phyloP scores from a whole-genome alignment of 2,329 filamentous ascomycete species.

The Metarhizium brunneum region DNA sequence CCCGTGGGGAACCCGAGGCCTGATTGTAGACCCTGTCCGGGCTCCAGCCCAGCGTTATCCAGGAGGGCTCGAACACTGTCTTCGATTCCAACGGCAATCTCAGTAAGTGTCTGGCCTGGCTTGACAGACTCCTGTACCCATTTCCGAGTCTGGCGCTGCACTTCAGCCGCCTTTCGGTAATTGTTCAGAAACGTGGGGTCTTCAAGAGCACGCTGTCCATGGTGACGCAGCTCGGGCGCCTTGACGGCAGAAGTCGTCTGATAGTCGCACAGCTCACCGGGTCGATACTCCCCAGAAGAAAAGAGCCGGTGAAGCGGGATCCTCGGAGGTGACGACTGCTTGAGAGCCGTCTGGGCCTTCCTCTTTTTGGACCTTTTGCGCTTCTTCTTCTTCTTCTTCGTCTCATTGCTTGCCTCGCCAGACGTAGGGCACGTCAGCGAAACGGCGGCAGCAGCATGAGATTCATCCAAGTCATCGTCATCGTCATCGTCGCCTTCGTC shows the following conservation, averaged over 20 bases:
- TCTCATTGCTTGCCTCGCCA: too few relatives aligned
- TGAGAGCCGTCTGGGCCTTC: conserved; percentile 2
- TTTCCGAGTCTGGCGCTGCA: conserved; percentile 71
- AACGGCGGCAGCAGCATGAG: not conserved
- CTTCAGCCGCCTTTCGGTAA: conserved; percentile 70
- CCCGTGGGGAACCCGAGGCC: conserved; percentile 81
- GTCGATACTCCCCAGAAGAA: conserved; percentile 16
- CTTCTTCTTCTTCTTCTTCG: too few relatives aligned
- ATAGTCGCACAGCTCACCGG: conserved; percentile 8
- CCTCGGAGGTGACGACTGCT: conserved; percentile 24
- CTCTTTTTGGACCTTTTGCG: not conserved
- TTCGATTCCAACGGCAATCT: conserved; percentile 75
- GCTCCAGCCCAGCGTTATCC: conserved; percentile 63
- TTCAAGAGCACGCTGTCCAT: conserved; percentile 16
- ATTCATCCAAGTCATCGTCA: conserved; percentile 15
- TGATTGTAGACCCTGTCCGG: conserved; percentile 63
- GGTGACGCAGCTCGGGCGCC: not conserved
- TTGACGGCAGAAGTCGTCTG: not conserved
- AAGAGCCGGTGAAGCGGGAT: conserved; percentile 22
- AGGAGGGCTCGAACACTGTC: conserved; percentile 65
- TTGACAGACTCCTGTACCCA: conserved; percentile 72
- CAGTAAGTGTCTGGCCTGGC: conserved; percentile 64
- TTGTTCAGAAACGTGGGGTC: conserved; percentile 57
- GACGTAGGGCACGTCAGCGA: too few relatives aligned
- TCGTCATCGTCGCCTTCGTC: conserved; percentile 16